These are phyloP conservation scores for Annulohypoxylon truncatum DNA, from an alignment of 2,329 filamentous ascomycete genomes.

Conservation along the genomic window DNA sequence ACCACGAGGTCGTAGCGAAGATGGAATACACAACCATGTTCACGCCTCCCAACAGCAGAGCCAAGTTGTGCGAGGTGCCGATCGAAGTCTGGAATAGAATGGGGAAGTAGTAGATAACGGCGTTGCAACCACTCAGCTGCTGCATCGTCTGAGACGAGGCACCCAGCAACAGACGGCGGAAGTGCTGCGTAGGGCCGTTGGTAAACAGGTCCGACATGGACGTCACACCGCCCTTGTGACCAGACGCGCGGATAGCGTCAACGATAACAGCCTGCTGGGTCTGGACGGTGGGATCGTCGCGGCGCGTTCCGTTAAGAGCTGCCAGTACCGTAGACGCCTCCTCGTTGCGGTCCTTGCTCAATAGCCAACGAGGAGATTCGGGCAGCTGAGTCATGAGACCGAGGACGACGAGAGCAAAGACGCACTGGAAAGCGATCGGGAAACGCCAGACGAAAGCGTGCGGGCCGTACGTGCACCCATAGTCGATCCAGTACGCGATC, in stretches of 20 bases:
- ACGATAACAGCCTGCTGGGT: conserved; percentile 60
- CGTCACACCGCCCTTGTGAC: conserved; percentile 48
- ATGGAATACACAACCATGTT: conserved; percentile 52
- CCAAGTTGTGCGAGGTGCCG: conserved; percentile 56
- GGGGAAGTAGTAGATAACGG: conserved; percentile 71
- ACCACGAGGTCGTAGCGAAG: conserved; percentile 52
- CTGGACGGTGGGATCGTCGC: conserved; percentile 55
- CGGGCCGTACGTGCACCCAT: conserved; percentile 52
- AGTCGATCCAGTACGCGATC: conserved; percentile 58
- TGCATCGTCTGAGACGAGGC: conserved; percentile 71
- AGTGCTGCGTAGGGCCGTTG: conserved; percentile 71
- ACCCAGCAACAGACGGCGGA: conserved; percentile 71
- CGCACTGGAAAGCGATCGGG: conserved; percentile 56
- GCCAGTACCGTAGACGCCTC: conserved; percentile 65
- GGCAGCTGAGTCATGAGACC: conserved; percentile 58
- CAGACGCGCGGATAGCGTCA: conserved; percentile 49
- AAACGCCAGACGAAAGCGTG: conserved; percentile 54
- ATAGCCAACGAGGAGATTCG: conserved; percentile 65
- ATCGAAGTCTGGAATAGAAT: conserved; percentile 64
- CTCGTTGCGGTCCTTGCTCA: conserved; percentile 59
- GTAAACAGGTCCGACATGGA: conserved; percentile 63
- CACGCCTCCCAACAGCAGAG: conserved; percentile 58
- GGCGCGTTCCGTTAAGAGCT: conserved; percentile 63
- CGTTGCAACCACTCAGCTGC: conserved; percentile 69
- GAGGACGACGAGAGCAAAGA: conserved; percentile 58